A percentile compares a stretch with the other conserved stretches of the same genome.
Conservation (phyloP, 768 basidiomycete genomes). For the Auriculariales sp. region DNA sequence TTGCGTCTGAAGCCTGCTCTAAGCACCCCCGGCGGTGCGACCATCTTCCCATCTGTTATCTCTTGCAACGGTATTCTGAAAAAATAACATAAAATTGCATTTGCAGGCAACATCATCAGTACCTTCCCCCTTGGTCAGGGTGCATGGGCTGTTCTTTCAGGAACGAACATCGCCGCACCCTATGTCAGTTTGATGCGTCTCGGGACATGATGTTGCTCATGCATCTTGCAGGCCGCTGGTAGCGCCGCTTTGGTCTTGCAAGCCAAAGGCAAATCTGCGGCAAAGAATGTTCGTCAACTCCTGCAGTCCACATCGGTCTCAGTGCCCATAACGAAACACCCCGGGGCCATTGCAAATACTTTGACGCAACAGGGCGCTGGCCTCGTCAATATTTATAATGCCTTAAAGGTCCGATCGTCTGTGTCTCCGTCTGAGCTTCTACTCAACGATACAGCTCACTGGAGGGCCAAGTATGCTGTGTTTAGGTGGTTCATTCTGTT, state of each 20-base stretch:
- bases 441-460: slow-evolving; percentile 50
- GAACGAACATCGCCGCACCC: slow-evolving; percentile 9
- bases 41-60: not conserved
- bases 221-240: slow-evolving; percentile 25
- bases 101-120: slow-evolving; percentile 25
- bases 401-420: slow-evolving; percentile 35
- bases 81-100: no score
- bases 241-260: slow-evolving; percentile 27
- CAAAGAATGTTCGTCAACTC: slow-evolving; percentile 20
- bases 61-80: no score
- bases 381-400: slow-evolving; percentile 41
- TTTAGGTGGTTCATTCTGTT: no score
- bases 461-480: slow-evolving; percentile 16
- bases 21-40: slow-evolving; percentile 5
- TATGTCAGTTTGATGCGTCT: not conserved
- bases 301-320: slow-evolving; percentile 35
- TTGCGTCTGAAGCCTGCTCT: slow-evolving; percentile 22
- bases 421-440: slow-evolving; percentile 43
- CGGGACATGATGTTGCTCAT: slow-evolving; percentile 13
- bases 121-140: slow-evolving; percentile 28
- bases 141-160: slow-evolving; percentile 27
- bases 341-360: slow-evolving; percentile 36
- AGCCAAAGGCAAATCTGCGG: slow-evolving; percentile 22
- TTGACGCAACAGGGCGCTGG: slow-evolving; percentile 41
- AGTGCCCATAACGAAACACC: slow-evolving; percentile 29